phyloP scores from a whole-genome alignment of 2,329 filamentous ascomycete genomes.

The Paracorniculantispora psalliotae region DNA sequence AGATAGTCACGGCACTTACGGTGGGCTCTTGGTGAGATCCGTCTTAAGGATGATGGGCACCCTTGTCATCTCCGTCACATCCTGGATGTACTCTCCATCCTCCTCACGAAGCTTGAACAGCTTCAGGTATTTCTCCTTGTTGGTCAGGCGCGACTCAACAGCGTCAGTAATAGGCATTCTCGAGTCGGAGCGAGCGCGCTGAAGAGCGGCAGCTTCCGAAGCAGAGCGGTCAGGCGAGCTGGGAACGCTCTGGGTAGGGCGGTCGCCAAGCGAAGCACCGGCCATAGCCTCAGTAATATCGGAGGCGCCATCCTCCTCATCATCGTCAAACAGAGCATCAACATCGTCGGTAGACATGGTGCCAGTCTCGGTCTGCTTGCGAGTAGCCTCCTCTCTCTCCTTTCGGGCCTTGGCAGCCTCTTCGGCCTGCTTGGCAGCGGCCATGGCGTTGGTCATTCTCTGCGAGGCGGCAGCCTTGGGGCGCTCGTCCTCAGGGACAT shows the following conservation, averaged over 20 bases:
- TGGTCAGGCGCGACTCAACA: conserved; percentile 73
- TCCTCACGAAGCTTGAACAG: conserved; percentile 88
- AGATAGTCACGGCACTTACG: conserved; percentile 64
- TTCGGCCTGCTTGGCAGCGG: conserved; percentile 74
- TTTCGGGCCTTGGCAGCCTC: conserved; percentile 75
- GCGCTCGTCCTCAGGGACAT: conserved; percentile 93
- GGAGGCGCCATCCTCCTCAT: conserved; percentile 82
- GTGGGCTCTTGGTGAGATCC: conserved; percentile 96
- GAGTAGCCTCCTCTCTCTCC: conserved; percentile 84
- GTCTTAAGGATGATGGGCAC: conserved; percentile 98
- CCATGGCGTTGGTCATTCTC: conserved; percentile 68
- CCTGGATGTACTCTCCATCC: conserved; percentile 93
- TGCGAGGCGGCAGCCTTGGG: conserved; percentile 75
- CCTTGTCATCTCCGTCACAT: conserved; percentile 95
- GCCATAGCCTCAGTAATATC: conserved; percentile 89
- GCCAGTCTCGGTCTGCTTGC: conserved; percentile 90
- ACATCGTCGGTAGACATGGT: conserved; percentile 91
- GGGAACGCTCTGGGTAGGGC: conserved; percentile 91
- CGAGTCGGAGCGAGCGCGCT: conserved; percentile 91
- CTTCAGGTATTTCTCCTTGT: conserved; percentile 95
- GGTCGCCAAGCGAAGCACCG: conserved; percentile 82
- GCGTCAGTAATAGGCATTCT: conserved; percentile 73
- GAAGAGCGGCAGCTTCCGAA: conserved; percentile 61
- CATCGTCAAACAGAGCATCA: conserved; percentile 83
- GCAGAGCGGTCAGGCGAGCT: conserved; percentile 80